phyloP scores from a whole-genome alignment of 2,329 filamentous ascomycete genomes.

The Pyricularia grisea region DNA sequence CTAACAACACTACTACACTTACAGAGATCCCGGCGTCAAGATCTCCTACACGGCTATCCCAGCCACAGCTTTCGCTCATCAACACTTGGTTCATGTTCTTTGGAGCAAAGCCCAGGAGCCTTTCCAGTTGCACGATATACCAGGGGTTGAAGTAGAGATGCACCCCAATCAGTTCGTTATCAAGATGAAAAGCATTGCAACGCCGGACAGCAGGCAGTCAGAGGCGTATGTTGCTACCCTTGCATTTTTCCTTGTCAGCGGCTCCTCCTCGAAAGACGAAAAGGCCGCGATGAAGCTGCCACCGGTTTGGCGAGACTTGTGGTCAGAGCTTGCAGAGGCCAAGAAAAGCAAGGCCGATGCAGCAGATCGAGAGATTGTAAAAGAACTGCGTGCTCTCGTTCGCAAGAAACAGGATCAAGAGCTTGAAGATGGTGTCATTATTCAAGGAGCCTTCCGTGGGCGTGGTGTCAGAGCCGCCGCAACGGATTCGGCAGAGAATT shows the following conservation, averaged over 20 bases:
- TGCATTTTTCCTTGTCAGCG: conserved; percentile 74
- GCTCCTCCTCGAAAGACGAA: conserved; percentile 71
- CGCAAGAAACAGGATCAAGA: conserved; percentile 60
- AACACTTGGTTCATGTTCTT: conserved; percentile 62
- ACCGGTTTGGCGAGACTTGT: conserved; percentile 74
- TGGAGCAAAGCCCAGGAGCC: conserved; percentile 69
- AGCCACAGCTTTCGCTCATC: conserved; percentile 62
- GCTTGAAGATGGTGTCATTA: conserved; percentile 63
- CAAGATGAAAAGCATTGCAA: conserved; percentile 66
- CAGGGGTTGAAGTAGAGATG: conserved; percentile 33
- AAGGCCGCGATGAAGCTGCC: conserved; percentile 75
- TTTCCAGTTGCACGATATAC: conserved; percentile 23
- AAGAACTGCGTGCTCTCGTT: conserved; percentile 60
- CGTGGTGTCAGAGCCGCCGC: conserved; percentile 36
- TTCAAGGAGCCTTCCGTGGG: conserved; percentile 68
- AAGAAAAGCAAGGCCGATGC: conserved; percentile 64
- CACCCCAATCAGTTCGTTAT: conserved; percentile 50
- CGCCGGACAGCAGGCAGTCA: conserved; percentile 69
- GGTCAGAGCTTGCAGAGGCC: conserved; percentile 64
- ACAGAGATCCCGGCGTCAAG: conserved; percentile 59
- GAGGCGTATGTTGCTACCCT: conserved; percentile 78
- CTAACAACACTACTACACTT: not conserved
- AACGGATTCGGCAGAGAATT: conserved; percentile 39
- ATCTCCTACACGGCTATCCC: conserved; percentile 63
- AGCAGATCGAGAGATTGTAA: conserved; percentile 59